Evolutionary conservation across 345 rosid species (phyloP).

Genomic region (Isatis tinctoria): DNA sequence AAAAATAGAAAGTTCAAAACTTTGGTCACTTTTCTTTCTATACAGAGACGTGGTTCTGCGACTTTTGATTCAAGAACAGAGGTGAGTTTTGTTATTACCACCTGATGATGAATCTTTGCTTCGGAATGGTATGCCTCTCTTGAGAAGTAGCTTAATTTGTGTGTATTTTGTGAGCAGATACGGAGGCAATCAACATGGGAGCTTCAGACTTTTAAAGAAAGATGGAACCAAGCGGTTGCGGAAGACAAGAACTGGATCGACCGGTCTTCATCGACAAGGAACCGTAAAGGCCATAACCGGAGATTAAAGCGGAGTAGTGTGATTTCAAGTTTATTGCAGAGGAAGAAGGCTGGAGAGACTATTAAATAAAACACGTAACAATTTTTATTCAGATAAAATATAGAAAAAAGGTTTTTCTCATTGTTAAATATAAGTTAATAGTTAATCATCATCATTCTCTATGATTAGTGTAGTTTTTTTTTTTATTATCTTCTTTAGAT

Average conservation of each 20-base stretch:
- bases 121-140: background rate
- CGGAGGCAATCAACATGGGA: conserved; percentile 93
- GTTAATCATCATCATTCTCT: conserved; percentile 15
- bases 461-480: conserved; percentile 11
- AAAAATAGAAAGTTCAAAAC: background rate
- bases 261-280: conserved; percentile 39
- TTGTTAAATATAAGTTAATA: conserved; percentile 24
- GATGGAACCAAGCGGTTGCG: conserved; percentile 73
- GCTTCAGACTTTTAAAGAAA: conserved; percentile 55
- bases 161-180: conserved; percentile 45
- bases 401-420: background rate
- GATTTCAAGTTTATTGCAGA: conserved; percentile 16
- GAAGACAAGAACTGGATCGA: conserved; percentile 66
- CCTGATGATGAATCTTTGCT: background rate
- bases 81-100: background rate
- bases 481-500: background rate
- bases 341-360: conserved; percentile 15
- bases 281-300: conserved; percentile 11
- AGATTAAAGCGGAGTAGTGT: conserved; percentile 21
- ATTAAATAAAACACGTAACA: conserved; percentile 10
- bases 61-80: conserved; percentile 34
- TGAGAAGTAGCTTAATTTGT: background rate
- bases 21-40: background rate
- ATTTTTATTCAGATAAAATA: conserved; percentile 9
- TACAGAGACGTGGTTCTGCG: conserved; percentile 22